These are phyloP conservation scores for Solanum sejunctum DNA, from an alignment of 257 asterid genomes.

Conservation along the genomic window DNA sequence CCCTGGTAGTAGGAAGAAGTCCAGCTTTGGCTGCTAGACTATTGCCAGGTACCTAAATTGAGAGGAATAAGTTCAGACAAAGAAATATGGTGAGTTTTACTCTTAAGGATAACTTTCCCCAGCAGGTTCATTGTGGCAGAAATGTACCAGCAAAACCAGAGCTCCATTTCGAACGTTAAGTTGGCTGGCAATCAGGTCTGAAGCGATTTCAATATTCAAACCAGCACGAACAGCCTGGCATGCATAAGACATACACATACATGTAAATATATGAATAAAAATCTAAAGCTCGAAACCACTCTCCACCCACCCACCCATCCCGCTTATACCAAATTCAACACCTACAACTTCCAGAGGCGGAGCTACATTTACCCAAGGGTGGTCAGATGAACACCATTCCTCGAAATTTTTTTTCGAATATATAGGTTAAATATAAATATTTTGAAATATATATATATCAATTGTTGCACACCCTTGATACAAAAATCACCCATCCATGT, in stretches of 20 bases:
- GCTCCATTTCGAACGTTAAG: constrained; percentile 94
- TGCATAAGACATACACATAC: background rate
- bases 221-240: constrained; percentile 80
- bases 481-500: no score
- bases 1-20: constrained; percentile 67
- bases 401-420: no score
- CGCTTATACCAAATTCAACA: background rate
- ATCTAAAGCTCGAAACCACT: background rate
- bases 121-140: background rate
- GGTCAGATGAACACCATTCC: no score
- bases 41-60: constrained; percentile 55
- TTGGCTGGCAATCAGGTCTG: constrained; percentile 74
- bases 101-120: background rate
- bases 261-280: background rate
- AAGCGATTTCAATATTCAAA: constrained; percentile 61
- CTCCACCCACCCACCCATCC: background rate
- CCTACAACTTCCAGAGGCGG: background rate
- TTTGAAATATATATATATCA: no score
- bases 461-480: no score
- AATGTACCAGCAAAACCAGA: constrained; percentile 52
- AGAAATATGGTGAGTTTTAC: background rate
- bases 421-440: no score
- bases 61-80: background rate
- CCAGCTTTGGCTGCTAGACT: constrained; percentile 76
- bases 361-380: no score